Evolutionary conservation across 371 early-diverging fungal genomes (phyloP).

Genomic region (Funneliformis caledonium): DNA sequence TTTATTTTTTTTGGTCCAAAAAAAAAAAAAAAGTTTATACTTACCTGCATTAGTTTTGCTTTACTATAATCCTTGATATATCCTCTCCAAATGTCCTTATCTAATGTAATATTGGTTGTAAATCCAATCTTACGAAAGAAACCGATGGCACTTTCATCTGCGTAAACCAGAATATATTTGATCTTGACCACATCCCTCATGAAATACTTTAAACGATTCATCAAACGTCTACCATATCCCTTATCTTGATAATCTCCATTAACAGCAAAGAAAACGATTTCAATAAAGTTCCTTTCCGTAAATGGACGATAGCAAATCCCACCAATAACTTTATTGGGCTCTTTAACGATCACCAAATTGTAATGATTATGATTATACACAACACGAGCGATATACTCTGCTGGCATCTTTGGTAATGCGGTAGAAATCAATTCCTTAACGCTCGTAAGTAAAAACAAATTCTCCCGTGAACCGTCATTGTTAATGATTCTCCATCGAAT

Average conservation of each 20-base stretch:
- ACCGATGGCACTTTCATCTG: slow-evolving; percentile 99
- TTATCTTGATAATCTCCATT: slow-evolving; percentile 95
- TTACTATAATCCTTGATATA: slow-evolving; percentile 99
- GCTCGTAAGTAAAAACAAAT: slow-evolving; percentile 88
- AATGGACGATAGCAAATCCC: slow-evolving; percentile 98
- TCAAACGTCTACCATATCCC: slow-evolving; percentile 93
- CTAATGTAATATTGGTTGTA: slow-evolving; percentile 93
- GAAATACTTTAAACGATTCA: slow-evolving; percentile 94
- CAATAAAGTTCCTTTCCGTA: slow-evolving; percentile 89
- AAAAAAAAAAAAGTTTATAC: background rate
- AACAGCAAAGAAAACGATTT: slow-evolving; percentile 99
- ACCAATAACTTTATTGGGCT: slow-evolving; percentile 84
- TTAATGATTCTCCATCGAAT: background rate
- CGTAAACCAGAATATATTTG: slow-evolving; percentile 96
- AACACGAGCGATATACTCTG: slow-evolving; percentile 97
- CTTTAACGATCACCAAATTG: slow-evolving; percentile 42
- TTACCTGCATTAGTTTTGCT: slow-evolving; percentile 97
- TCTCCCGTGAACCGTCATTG: slow-evolving; percentile 70
- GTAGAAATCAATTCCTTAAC: slow-evolving; percentile 97
- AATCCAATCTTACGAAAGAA: slow-evolving; percentile 99
- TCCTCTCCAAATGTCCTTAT: slow-evolving; percentile 94
- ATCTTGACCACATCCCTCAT: slow-evolving; percentile 72
- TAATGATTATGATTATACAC: slow-evolving; percentile 88
- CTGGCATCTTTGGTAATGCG: slow-evolving; percentile 99
- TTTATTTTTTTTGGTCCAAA: no score